phyloP scores from a whole-genome alignment of 495 filamentous ascomycete species.

The Sporormia fimetaria region DNA sequence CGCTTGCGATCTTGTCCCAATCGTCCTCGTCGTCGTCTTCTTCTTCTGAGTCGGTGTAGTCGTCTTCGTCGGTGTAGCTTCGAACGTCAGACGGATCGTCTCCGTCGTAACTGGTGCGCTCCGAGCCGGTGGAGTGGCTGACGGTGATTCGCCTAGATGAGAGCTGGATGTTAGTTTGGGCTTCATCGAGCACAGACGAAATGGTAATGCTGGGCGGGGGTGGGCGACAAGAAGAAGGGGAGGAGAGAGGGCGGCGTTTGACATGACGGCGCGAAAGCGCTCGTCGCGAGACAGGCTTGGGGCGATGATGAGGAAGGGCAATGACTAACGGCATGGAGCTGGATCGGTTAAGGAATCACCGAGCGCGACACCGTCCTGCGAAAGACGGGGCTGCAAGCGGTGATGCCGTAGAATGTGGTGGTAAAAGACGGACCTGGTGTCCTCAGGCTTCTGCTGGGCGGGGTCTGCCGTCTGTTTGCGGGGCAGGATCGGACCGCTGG shows the following conservation, averaged over 20 bases:
- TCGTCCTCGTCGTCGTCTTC: constrained; percentile 22
- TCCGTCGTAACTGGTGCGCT: constrained; percentile 19
- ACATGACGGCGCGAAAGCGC: constrained; percentile 19
- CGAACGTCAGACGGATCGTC: constrained; percentile 25
- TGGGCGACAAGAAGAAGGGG: constrained; percentile 9
- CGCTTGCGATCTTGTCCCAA: constrained; percentile 29
- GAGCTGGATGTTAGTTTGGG: constrained; percentile 20
- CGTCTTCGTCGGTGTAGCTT: constrained; percentile 22
- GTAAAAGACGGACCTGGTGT: constrained; percentile 22
- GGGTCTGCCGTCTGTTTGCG: constrained; percentile 7
- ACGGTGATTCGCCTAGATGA: constrained; percentile 26
- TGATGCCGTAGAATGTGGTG: constrained; percentile 15
- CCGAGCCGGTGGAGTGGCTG: constrained; percentile 23
- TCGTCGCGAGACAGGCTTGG: constrained; percentile 9
- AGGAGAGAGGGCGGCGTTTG: constrained; percentile 12
- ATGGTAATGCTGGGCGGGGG: constrained; percentile 16
- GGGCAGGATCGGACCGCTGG: neutral
- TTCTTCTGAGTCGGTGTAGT: constrained; percentile 21
- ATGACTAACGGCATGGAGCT: constrained; percentile 28
- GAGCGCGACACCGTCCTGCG: constrained; percentile 23
- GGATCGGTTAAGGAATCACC: constrained; percentile 14
- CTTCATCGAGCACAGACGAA: constrained; percentile 12
- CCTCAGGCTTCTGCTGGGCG: constrained; percentile 11
- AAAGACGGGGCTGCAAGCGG: constrained; percentile 25
- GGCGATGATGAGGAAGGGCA: constrained; percentile 26